phyloP scores from a whole-genome alignment of 371 early-diverging fungal genomes.

The Apophysomyces trapeziformis region DNA sequence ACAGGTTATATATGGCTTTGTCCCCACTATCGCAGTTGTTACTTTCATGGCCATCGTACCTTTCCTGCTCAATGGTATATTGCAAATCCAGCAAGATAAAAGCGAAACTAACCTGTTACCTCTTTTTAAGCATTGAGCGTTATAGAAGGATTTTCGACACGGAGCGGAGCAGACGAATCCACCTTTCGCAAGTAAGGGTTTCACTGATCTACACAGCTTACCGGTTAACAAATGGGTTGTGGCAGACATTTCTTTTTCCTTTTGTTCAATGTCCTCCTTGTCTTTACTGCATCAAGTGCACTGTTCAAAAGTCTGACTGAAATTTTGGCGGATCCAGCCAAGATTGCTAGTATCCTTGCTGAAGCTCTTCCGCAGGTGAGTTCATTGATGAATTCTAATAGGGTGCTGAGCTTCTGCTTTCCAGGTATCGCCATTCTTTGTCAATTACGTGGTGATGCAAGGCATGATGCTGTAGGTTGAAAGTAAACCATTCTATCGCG shows the following conservation, averaged over 20 bases:
- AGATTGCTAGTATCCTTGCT: constrained; percentile 74
- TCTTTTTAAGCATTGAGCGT: constrained; percentile 35
- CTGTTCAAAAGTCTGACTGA: constrained; percentile 75
- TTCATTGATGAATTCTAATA: neutral
- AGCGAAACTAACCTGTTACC: neutral
- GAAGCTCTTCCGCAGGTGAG: constrained; percentile 63
- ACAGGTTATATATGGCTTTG: constrained; percentile 59
- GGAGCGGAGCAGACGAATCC: constrained; percentile 71
- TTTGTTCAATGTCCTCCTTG: constrained; percentile 86
- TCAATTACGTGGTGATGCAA: constrained; percentile 65
- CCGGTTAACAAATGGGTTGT: no score
- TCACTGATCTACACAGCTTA: neutral
- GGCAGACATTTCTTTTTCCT: constrained; percentile 85
- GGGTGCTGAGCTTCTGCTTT: constrained; percentile 5
- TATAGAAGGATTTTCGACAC: constrained; percentile 69
- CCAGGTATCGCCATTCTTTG: constrained; percentile 67
- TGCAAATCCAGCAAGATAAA: neutral
- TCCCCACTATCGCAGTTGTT: constrained; percentile 63
- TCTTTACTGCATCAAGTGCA: constrained; percentile 82
- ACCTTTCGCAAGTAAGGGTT: constrained; percentile 65
- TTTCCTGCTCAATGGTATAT: constrained; percentile 60
- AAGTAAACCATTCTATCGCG: neutral
- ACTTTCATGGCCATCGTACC: constrained; percentile 69
- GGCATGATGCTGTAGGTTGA: constrained; percentile 59
- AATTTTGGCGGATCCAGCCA: constrained; percentile 68